Evolutionary conservation across 306 rosid species (phyloP), one percentile per base, ranked within the genome.

Genomic region (Rosa chinensis): DNA sequence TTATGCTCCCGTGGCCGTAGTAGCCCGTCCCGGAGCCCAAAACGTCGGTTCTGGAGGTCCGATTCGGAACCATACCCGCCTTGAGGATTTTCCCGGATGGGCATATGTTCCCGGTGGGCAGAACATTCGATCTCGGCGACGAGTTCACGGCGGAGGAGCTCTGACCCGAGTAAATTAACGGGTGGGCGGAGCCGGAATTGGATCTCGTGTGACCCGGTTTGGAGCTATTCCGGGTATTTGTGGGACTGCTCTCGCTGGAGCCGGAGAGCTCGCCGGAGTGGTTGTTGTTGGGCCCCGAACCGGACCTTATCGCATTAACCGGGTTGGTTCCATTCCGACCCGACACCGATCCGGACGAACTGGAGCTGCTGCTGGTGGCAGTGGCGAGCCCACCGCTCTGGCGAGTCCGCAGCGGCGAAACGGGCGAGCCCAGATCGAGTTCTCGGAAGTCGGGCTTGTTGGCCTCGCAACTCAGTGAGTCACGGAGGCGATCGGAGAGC

Each of bases 1-100:
- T 91, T 91, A 95, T 93, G 79, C 96, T 95, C 1, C 99, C 99
- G 39, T 92, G 98, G 40, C 99, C 99, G 48, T 95, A 95, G 81
- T 87, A 89, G 5, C 90, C 96, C 77, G 75, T 85, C 2, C 99
- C 99, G 23, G 91, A 81, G 11, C 99, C 99, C 80, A 94, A 72
- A 23, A 94, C 97, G 66, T 92, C 97, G 23, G 74, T 75, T 52
- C 90, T 86, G 1, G 94, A 62, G 72, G 72, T 82, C 75, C 97
- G 89, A 72, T 59, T 84, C 10, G 85, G 43, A 10, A 81, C 83
- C 91, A 91, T 86, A 5, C 95, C 94, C 4, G 87, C 82, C 79
- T 89, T 95, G 45, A 90, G 50, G 81, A 92, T 77, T 87, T 81
- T 90, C 10, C 99, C 97, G 0, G 98, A 91, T 3, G 99, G 98